A percentile compares a stretch with the other conserved stretches of the same genome.
phyloP scores from a whole-genome alignment of 139 green algal genomes.

The Asterochloris sp. region DNA sequence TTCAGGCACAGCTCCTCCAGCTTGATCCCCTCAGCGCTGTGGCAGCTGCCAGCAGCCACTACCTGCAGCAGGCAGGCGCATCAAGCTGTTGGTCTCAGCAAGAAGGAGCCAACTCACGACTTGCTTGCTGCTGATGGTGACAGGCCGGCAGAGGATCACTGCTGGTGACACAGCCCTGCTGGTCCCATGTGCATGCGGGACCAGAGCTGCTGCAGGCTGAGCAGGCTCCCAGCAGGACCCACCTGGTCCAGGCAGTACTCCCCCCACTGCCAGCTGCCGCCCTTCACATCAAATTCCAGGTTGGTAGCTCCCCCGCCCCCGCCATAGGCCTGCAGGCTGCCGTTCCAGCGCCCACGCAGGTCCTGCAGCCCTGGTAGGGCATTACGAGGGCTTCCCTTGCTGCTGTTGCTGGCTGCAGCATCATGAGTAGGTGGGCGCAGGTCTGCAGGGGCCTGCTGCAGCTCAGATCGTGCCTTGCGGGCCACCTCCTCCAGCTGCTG shows the following conservation, averaged over 20 bases:
- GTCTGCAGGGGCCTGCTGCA: background rate
- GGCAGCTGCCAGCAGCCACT: slow-evolving; percentile 56
- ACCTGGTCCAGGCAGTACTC: slow-evolving; percentile 46
- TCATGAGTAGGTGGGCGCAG: background rate
- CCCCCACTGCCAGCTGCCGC: slow-evolving; percentile 73
- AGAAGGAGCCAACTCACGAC: no score
- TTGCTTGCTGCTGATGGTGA: no score
- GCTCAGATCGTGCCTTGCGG: slow-evolving; percentile 1
- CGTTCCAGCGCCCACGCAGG: slow-evolving; percentile 68
- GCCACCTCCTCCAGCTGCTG: slow-evolving; percentile 19
- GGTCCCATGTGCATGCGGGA: no score
- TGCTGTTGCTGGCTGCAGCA: background rate
- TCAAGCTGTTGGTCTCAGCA: no score
- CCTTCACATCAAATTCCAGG: slow-evolving; percentile 71
- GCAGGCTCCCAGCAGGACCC: background rate
- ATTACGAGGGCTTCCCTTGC: background rate
- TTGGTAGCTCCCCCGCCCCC: slow-evolving; percentile 48
- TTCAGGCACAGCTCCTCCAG: slow-evolving; percentile 69
- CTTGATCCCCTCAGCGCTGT: slow-evolving; percentile 76
- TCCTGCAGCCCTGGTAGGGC: slow-evolving; percentile 67
- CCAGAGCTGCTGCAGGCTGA: background rate
- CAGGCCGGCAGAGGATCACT: no score
- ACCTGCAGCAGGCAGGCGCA: slow-evolving; percentile 18
- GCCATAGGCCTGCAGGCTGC: slow-evolving; percentile 71
- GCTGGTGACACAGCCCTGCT: no score